These are phyloP conservation scores for Tulasnella sp. DNA, from an alignment of 768 basidiomycete genomes.

Conservation along the genomic window DNA sequence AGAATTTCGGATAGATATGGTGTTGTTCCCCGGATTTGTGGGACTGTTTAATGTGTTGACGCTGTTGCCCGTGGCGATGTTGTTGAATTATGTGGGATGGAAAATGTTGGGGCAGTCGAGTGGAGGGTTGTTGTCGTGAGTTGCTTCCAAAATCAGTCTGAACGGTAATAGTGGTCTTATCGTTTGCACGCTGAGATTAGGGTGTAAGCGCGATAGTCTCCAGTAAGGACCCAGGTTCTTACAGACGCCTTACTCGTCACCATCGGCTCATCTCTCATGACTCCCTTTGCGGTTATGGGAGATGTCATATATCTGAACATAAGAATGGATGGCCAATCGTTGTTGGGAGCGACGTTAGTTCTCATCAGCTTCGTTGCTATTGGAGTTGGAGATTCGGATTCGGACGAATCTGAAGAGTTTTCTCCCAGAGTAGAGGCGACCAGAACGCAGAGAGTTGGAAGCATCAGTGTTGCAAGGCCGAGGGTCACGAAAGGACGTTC, in stretches of 20 bases:
- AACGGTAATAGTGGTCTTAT: no score
- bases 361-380: conserved; percentile 4
- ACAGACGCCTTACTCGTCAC: conserved; percentile 88
- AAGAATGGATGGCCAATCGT: not conserved
- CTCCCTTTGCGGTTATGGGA: conserved; percentile 79
- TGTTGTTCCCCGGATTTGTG: conserved; percentile 88
- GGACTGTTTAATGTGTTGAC: conserved; percentile 70
- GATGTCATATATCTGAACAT: conserved; percentile 42
- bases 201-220: no score
- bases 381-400: conserved; percentile 10
- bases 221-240: no score
- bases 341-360: conserved; percentile 8
- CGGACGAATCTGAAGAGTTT: no score
- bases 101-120: conserved; percentile 61
- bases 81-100: conserved; percentile 61
- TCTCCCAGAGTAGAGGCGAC: no score
- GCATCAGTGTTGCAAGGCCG: no score
- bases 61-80: conserved; percentile 62
- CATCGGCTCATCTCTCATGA: conserved; percentile 82
- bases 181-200: no score
- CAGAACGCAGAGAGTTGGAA: no score
- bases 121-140: conserved; percentile 38
- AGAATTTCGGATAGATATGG: conserved; percentile 82
- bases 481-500: no score
- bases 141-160: no score